A percentile compares a stretch with the other conserved stretches of the same genome.
Conservation (phyloP, 257 asterid species). For the Primulina eburnea region DNA sequence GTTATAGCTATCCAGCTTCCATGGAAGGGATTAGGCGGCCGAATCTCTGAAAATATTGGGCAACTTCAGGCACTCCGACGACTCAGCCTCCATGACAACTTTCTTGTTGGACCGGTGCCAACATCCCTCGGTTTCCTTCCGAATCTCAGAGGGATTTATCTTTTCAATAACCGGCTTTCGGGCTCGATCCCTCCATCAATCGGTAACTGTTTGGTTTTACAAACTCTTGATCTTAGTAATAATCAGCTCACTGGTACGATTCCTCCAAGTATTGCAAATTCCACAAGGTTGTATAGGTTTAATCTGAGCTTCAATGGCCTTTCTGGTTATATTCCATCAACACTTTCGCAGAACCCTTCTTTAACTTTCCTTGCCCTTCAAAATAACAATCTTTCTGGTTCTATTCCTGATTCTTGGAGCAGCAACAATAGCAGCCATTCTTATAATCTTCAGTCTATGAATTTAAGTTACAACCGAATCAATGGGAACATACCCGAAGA, state of each 20-base stretch:
- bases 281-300: constrained; percentile 17
- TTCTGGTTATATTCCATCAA: constrained; percentile 66
- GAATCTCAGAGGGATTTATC: constrained; percentile 72
- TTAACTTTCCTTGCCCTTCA: constrained; percentile 53
- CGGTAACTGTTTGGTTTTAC: constrained; percentile 61
- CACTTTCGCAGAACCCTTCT: constrained; percentile 23
- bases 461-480: background rate
- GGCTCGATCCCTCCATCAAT: constrained; percentile 70
- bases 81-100: constrained; percentile 79
- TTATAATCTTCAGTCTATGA: background rate
- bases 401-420: constrained; percentile 56
- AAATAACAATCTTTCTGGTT: constrained; percentile 61
- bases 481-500: background rate
- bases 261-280: constrained; percentile 53
- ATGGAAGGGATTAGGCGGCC: constrained; percentile 61
- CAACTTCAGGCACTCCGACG: constrained; percentile 71
- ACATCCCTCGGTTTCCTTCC: constrained; percentile 55
- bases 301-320: constrained; percentile 37
- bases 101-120: constrained; percentile 63
- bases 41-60: constrained; percentile 67
- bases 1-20: constrained; percentile 61
- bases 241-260: constrained; percentile 62
- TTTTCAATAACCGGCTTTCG: constrained; percentile 76
- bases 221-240: constrained; percentile 78
- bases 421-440: background rate